Percentiles rank a stretch among this genome's conserved stretches.
Conservation (phyloP, 2,329 filamentous ascomycete species). For the Mycogone perniciosa region DNA sequence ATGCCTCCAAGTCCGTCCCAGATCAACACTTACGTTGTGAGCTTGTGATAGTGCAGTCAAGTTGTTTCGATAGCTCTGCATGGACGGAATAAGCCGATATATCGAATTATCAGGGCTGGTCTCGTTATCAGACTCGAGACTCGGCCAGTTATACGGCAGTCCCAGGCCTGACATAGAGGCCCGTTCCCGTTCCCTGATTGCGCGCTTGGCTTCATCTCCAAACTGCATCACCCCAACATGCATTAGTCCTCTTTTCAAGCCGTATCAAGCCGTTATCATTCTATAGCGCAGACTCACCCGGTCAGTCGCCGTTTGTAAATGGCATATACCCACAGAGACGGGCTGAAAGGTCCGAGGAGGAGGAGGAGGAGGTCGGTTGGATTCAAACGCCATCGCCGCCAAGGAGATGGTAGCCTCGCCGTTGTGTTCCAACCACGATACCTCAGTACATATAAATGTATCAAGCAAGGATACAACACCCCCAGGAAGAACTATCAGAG, state of each 20-base stretch:
- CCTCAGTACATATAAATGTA: conserved; percentile 8
- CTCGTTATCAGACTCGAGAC: conserved; percentile 18
- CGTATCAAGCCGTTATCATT: neutral
- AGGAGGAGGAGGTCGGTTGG: neutral
- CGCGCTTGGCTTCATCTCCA: conserved; percentile 27
- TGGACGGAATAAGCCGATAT: conserved; percentile 25
- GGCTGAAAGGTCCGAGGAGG: conserved; percentile 1
- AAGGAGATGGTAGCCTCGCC: conserved; percentile 10
- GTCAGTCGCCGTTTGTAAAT: conserved; percentile 31
- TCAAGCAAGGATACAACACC: neutral
- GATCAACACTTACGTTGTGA: conserved; percentile 40
- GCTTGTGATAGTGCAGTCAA: conserved; percentile 52
- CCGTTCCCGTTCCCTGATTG: conserved; percentile 31
- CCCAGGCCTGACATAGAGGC: conserved; percentile 20
- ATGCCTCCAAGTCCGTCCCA: neutral
- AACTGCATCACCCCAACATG: conserved; percentile 23
- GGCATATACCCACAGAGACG: conserved; percentile 30
- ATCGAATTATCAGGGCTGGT: conserved; percentile 18
- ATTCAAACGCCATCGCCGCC: conserved; percentile 14
- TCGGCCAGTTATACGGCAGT: conserved; percentile 26
- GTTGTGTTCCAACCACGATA: conserved; percentile 4
- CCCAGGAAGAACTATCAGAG: neutral
- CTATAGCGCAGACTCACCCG: conserved; percentile 24
- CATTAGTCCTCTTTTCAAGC: neutral
- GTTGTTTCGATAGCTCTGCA: conserved; percentile 44